Evolutionary conservation across 495 filamentous ascomycete genomes (phyloP).

Genomic region (Aspergillus diversus): DNA sequence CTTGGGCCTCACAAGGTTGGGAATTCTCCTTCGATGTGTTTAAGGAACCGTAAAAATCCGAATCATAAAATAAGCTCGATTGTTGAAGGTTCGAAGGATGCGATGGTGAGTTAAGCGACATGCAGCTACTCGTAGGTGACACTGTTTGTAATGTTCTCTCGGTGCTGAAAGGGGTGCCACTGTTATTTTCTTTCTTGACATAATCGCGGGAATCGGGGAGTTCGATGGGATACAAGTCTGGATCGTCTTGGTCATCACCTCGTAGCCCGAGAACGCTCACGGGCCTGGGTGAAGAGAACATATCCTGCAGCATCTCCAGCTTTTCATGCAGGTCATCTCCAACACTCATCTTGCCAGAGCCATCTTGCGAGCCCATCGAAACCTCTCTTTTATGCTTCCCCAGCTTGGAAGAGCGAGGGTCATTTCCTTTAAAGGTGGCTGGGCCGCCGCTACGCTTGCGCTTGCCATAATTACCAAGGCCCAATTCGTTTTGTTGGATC

Average conservation of each 20-base stretch:
- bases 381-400: slow-evolving; percentile 91
- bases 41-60: slow-evolving; percentile 27
- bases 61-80: slow-evolving; percentile 26
- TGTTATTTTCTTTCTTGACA: slow-evolving; percentile 53
- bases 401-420: slow-evolving; percentile 69
- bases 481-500: slow-evolving; percentile 85
- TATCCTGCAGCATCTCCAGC: slow-evolving; percentile 85
- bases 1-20: slow-evolving; percentile 17
- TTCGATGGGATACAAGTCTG: slow-evolving; percentile 81
- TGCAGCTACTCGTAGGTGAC: slow-evolving; percentile 64
- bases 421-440: slow-evolving; percentile 49
- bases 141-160: slow-evolving; percentile 54
- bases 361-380: slow-evolving; percentile 89
- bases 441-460: slow-evolving; percentile 71
- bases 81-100: slow-evolving; percentile 20
- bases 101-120: slow-evolving; percentile 51
- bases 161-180: slow-evolving; percentile 52
- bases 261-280: slow-evolving; percentile 83
- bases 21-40: slow-evolving; percentile 22
- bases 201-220: slow-evolving; percentile 70
- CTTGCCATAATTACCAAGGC: slow-evolving; percentile 87
- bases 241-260: slow-evolving; percentile 87
- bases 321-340: slow-evolving; percentile 92
- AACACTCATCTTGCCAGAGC: slow-evolving; percentile 63
- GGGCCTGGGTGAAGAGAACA: slow-evolving; percentile 90